phyloP scores from a whole-genome alignment of 768 basidiomycete genomes.

The Lentinula edodes region DNA sequence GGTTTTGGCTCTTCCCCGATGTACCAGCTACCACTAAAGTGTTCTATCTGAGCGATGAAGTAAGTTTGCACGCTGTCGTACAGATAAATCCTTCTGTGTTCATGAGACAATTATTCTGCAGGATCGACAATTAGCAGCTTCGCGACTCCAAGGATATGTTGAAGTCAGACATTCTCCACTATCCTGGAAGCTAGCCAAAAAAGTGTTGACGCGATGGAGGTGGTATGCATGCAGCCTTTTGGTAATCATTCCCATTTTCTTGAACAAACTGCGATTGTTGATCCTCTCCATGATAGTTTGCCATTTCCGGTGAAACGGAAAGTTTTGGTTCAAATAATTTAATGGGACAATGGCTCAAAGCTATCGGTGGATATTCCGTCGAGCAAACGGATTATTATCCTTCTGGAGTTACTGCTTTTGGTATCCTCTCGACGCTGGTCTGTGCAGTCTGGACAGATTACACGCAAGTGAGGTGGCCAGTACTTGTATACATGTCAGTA shows the following conservation, averaged over 20 bases:
- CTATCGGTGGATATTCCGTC: slow-evolving; percentile 55
- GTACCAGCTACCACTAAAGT: slow-evolving; percentile 58
- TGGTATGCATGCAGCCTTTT: slow-evolving; percentile 66
- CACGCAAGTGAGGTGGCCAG: slow-evolving; percentile 53
- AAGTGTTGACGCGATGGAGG: slow-evolving; percentile 55
- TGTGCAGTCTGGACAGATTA: slow-evolving; percentile 63
- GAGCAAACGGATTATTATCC: slow-evolving; percentile 62
- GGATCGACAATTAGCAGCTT: slow-evolving; percentile 50
- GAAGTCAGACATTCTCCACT: slow-evolving; percentile 35
- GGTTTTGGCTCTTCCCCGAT: slow-evolving; percentile 70
- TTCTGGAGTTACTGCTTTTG: slow-evolving; percentile 59
- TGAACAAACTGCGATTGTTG: background rate
- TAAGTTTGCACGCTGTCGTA: slow-evolving; percentile 18
- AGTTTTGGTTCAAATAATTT: slow-evolving; percentile 66
- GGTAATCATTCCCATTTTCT: slow-evolving; percentile 23
- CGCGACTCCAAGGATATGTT: slow-evolving; percentile 38
- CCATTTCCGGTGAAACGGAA: slow-evolving; percentile 61
- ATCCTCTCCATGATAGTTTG: slow-evolving; percentile 36
- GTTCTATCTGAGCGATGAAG: slow-evolving; percentile 58
- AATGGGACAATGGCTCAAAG: slow-evolving; percentile 69
- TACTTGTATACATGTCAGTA: slow-evolving; percentile 58
- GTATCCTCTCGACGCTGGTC: slow-evolving; percentile 55
- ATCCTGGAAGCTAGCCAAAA: slow-evolving; percentile 39
- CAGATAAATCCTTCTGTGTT: background rate
- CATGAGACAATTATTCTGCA: slow-evolving; percentile 16